Conservation (phyloP, 2,329 filamentous ascomycete genomes). For the Botryotinia narcissicola region DNA sequence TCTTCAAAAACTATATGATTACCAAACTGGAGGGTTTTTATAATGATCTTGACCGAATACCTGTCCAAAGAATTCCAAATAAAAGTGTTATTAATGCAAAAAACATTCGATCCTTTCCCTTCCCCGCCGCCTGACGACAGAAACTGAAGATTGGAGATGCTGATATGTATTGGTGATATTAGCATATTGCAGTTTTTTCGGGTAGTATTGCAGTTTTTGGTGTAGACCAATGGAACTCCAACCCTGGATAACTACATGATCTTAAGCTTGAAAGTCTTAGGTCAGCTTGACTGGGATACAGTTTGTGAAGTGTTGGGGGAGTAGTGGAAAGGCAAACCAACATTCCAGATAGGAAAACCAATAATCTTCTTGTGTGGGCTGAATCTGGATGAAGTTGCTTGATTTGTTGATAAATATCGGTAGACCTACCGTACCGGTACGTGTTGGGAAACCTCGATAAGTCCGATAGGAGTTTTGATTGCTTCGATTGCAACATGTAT, state of each 20-base stretch:
- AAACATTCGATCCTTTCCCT: slow-evolving; percentile 6
- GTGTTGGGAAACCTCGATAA: neutral
- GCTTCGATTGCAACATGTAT: neutral
- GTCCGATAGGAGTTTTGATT: neutral
- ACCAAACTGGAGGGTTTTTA: neutral
- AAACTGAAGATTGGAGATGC: neutral
- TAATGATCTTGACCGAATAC: neutral
- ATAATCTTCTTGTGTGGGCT: neutral
- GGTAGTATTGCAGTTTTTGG: slow-evolving; percentile 5
- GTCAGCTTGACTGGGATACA: neutral
- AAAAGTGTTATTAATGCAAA: neutral
- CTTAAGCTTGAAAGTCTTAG: slow-evolving; percentile 2
- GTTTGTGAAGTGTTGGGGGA: neutral
- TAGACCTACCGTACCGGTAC: neutral
- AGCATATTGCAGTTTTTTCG: neutral
- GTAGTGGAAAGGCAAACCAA: neutral
- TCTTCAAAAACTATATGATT: neutral
- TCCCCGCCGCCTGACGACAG: neutral
- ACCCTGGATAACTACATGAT: slow-evolving; percentile 7
- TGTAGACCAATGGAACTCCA: neutral
- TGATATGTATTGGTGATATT: slow-evolving; percentile 5
- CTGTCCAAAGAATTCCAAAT: slow-evolving; percentile 2
- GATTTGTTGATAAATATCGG: neutral
- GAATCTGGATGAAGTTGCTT: slow-evolving; percentile 1
- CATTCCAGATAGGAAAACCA: neutral